Evolutionary conservation across 2,329 filamentous ascomycete genomes (phyloP).

Genomic region (Venturia aucupariae): DNA sequence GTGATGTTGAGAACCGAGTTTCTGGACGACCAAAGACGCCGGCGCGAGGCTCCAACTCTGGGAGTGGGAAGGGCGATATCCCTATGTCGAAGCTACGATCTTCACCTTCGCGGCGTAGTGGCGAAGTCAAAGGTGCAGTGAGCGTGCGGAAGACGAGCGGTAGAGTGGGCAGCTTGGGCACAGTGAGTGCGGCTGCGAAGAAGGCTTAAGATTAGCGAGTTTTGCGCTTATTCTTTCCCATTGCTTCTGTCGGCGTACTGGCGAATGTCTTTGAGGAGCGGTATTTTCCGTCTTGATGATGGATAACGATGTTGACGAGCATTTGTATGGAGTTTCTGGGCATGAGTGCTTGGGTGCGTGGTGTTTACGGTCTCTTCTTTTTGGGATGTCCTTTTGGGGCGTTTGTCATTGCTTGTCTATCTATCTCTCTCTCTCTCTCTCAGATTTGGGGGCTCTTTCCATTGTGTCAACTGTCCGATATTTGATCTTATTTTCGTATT

Average conservation of each 20-base stretch:
- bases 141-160: slow-evolving; percentile 43
- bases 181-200: slow-evolving; percentile 4
- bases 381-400: background rate
- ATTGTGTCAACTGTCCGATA: background rate
- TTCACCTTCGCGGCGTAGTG: slow-evolving; percentile 35
- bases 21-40: slow-evolving; percentile 36
- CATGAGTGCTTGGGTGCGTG: background rate
- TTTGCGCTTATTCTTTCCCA: background rate
- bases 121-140: slow-evolving; percentile 15
- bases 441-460: background rate
- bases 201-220: background rate
- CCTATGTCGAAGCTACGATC: slow-evolving; percentile 35
- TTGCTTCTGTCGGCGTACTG: background rate
- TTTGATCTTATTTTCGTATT: background rate
- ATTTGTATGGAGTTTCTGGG: background rate
- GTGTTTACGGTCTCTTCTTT: background rate
- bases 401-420: background rate
- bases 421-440: no score
- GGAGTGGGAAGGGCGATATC: slow-evolving; percentile 28
- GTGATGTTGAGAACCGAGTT: slow-evolving; percentile 36
- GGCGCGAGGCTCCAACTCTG: slow-evolving; percentile 27
- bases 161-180: slow-evolving; percentile 38
- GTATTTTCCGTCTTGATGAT: background rate
- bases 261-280: background rate
- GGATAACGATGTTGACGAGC: slow-evolving; percentile 8